These are phyloP conservation scores for Urostyla sp. DNA, from an alignment of 73 alveolate species.

Conservation along the genomic window DNA sequence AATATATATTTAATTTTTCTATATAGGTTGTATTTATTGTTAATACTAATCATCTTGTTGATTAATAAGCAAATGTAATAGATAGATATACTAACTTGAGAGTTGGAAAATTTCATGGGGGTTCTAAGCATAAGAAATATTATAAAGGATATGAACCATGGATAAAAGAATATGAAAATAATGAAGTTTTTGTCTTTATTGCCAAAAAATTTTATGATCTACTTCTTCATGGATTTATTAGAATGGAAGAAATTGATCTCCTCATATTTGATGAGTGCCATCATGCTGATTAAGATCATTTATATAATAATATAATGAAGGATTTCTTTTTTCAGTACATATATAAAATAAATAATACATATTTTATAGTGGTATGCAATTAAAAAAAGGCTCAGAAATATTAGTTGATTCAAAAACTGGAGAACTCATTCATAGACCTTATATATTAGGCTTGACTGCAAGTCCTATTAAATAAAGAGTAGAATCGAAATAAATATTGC, in stretches of 20 bases:
- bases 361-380: too few relatives aligned
- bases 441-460: slow-evolving; percentile 80
- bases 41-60: slow-evolving; percentile 48
- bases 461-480: slow-evolving; percentile 79
- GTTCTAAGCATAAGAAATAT: slow-evolving; percentile 52
- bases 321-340: slow-evolving; percentile 70
- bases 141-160: slow-evolving; percentile 52
- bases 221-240: slow-evolving; percentile 69
- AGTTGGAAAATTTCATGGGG: slow-evolving; percentile 73
- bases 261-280: slow-evolving; percentile 85
- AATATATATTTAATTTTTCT: not conserved
- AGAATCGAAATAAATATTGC: not conserved
- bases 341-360: too few relatives aligned
- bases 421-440: slow-evolving; percentile 45
- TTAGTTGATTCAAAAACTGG: too few relatives aligned
- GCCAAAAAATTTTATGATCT: slow-evolving; percentile 69
- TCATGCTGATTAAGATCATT: slow-evolving; percentile 76
- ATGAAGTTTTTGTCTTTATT: slow-evolving; percentile 71
- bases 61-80: slow-evolving; percentile 67
- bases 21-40: slow-evolving; percentile 48
- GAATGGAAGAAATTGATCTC: slow-evolving; percentile 61
- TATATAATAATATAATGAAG: slow-evolving; percentile 77
- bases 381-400: too few relatives aligned
- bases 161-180: slow-evolving; percentile 35
- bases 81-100: slow-evolving; percentile 46